Evolutionary conservation across 1,139 yeast genomes (phyloP).

Genomic region (Geotrichum histeridarum): DNA sequence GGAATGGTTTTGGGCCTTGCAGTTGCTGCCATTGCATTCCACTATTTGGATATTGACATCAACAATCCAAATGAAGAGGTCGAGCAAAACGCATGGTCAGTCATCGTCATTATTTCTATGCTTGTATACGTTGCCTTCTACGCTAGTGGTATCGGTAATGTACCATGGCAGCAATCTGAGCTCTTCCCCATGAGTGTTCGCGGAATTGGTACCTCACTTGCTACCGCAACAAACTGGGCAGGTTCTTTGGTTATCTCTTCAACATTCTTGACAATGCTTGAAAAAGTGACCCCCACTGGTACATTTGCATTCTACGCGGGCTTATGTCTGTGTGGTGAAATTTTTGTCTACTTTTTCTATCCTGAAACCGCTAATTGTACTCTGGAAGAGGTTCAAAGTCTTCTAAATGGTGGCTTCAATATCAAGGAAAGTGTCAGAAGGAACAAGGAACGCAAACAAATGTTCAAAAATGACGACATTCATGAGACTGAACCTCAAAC

Average conservation of each 20-base stretch:
- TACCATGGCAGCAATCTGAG: conserved; percentile 98
- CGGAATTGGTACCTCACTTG: conserved; percentile 84
- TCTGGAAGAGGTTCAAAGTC: conserved; percentile 80
- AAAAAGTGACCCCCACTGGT: conserved; percentile 89
- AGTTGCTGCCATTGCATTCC: conserved; percentile 40
- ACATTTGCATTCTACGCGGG: conserved; percentile 89
- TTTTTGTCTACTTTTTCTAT: conserved; percentile 73
- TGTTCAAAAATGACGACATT: background rate
- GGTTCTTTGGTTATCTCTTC: conserved; percentile 89
- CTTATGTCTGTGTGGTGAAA: conserved; percentile 63
- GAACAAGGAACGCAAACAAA: conserved; percentile 40
- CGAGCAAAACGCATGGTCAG: conserved; percentile 77
- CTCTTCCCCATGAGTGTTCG: conserved; percentile 88
- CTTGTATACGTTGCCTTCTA: conserved; percentile 82
- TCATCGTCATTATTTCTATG: conserved; percentile 77
- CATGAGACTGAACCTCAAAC: too few relatives aligned
- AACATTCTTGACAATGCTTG: conserved; percentile 89
- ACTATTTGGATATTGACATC: conserved; percentile 53
- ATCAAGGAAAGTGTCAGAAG: conserved; percentile 63
- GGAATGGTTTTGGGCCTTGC: conserved; percentile 41
- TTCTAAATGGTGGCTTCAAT: conserved; percentile 78
- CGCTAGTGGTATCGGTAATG: conserved; percentile 92
- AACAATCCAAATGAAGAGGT: conserved; percentile 40
- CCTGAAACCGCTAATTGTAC: conserved; percentile 91
- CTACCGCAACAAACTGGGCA: conserved; percentile 95